Conservation (phyloP, 2,329 filamentous ascomycete species). For the Ascochyta koolunga region DNA sequence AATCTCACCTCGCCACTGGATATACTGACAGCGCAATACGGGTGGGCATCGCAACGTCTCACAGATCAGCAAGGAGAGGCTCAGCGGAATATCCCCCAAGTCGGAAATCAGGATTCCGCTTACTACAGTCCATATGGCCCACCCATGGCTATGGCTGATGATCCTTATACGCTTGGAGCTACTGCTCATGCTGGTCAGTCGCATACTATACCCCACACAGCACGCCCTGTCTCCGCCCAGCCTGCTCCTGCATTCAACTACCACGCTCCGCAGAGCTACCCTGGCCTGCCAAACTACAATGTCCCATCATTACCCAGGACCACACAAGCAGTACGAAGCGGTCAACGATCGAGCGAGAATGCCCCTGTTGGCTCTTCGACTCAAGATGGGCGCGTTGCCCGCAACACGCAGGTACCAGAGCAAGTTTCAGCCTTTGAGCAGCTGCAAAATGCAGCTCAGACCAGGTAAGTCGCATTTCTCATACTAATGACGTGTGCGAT, state of each 20-base stretch:
- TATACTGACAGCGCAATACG: slow-evolving; percentile 1
- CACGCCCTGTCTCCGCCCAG: not conserved
- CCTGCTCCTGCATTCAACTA: not conserved
- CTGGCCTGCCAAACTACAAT: not conserved
- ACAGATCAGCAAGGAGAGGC: not conserved
- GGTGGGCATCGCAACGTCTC: slow-evolving; percentile 4
- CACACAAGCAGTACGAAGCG: slow-evolving; percentile 4
- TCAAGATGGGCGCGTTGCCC: not conserved
- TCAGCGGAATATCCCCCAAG: not conserved
- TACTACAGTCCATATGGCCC: not conserved
- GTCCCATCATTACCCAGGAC: slow-evolving; percentile 8
- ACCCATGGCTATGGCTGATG: slow-evolving; percentile 12
- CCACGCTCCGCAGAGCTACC: not conserved
- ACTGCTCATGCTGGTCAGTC: slow-evolving; percentile 3
- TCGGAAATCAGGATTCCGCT: not conserved
- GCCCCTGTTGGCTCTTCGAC: slow-evolving; percentile 10
- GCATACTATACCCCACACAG: not conserved
- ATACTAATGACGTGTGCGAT: too few species aligned
- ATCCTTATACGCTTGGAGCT: slow-evolving; percentile 9
- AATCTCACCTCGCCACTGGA: slow-evolving; percentile 7
- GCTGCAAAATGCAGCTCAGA: slow-evolving; percentile 15
- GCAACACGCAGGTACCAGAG: slow-evolving; percentile 19
- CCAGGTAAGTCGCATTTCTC: slow-evolving; percentile 6
- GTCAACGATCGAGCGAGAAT: slow-evolving; percentile 35
- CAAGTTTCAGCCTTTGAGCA: slow-evolving; percentile 25